Base-by-base conservation (phyloP, 2,329 filamentous ascomycete genomes). In the Juglanconis oblonga region DNA sequence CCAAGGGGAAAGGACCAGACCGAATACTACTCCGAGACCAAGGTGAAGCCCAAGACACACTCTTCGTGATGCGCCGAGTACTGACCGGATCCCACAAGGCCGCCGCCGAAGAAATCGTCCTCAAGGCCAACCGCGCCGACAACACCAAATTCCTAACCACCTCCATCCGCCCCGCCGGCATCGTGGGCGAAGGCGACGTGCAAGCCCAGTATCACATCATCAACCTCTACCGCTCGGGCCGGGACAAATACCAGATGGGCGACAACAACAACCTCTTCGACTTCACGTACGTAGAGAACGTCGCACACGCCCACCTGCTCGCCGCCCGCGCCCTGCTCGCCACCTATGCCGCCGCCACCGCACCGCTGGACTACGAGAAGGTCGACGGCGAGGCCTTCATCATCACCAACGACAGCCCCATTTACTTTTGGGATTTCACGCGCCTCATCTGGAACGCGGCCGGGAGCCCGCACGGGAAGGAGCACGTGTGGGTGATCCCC, bases 381-480 rank as follows among this genome's bases (percentile, higher is more conserved):
- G 86, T 93, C 53, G 90, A 93, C 71, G 95, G 94, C 61, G 88
- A 97, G 73, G 87, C 87, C 54, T 94, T 98, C 78, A 87, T 97
- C 76, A 85, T 98, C 70, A 95, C 92, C 60, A 98, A 98, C 73
- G 91, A 92, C 74, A 81, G 86, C 67, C 94, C 94, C 5, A 81
- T 96, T 24, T 94, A 94, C 73, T 96, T 97, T 75, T 96, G 95
- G 87, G 92, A 96, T 74, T 90, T 96, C 71, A 86, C 90, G 61
- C 83, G 91, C 45, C 86, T 87, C 44, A 82, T 97, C 51, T 98
- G 91, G 91, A 77, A 77, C 64, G 81, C 80, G 47, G 83, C 83
- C 10, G 86, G 86, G 40, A 79, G 74, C 59, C 71, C 76, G 7
- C 74, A 75, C 60, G 84, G 83, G 24, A 81, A 78, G 5, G 78